Evolutionary conservation across 768 basidiomycete genomes (phyloP).

Genomic region (Leccinellum albellum): DNA sequence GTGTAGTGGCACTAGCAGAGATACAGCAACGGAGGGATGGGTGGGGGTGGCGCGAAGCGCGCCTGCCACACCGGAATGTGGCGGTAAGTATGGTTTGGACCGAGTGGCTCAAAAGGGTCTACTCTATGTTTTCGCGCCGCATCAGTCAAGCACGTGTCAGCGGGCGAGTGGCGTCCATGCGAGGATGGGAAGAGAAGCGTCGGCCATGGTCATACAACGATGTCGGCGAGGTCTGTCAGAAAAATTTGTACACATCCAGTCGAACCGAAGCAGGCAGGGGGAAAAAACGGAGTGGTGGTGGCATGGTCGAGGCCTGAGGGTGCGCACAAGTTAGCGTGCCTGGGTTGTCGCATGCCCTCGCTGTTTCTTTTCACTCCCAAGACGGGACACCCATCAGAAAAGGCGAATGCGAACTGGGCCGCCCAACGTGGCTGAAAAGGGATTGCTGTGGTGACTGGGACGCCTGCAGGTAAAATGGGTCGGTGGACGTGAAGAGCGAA

Average conservation of each 20-base stretch:
- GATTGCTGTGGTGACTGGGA: slow-evolving; percentile 36
- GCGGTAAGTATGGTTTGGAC: neutral
- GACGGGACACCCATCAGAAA: slow-evolving; percentile 31
- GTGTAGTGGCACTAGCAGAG: neutral
- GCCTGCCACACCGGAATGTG: neutral
- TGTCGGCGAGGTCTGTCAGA: slow-evolving; percentile 6
- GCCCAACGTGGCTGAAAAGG: slow-evolving; percentile 38
- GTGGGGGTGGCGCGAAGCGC: neutral
- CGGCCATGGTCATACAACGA: slow-evolving; percentile 13
- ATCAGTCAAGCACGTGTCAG: neutral
- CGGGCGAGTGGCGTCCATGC: neutral
- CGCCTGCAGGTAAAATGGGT: slow-evolving; percentile 48
- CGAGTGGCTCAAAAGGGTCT: slow-evolving; percentile 2
- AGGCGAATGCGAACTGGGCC: slow-evolving; percentile 38
- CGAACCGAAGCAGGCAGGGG: neutral
- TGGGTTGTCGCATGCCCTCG: neutral
- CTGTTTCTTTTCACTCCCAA: slow-evolving; percentile 17
- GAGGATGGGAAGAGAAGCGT: neutral
- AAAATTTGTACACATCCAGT: slow-evolving; percentile 6
- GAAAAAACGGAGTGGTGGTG: neutral
- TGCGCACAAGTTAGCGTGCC: neutral
- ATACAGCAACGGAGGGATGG: neutral
- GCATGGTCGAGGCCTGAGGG: neutral
- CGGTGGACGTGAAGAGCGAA: slow-evolving; percentile 42
- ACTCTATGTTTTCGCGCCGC: slow-evolving; percentile 9